phyloP scores from a whole-genome alignment of 1,139 yeast genomes.

The Geotrichum aggregatum region DNA sequence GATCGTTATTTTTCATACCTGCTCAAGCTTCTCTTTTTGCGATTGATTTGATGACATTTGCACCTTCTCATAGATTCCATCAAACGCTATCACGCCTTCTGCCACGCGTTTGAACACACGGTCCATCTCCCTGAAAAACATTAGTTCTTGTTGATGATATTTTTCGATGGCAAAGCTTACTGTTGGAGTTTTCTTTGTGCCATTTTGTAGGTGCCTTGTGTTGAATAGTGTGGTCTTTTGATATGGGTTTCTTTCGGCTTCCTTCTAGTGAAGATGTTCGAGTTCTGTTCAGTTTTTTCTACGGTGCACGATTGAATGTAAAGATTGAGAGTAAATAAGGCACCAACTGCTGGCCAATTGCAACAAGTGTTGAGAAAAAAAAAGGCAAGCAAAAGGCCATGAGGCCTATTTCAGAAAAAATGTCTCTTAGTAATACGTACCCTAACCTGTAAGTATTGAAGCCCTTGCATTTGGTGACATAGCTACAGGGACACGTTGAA shows the following conservation, averaged over 20 bases:
- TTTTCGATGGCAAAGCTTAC: conserved; percentile 35
- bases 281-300: background rate
- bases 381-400: background rate
- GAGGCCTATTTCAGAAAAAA: background rate
- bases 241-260: no score
- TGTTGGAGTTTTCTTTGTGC: conserved; percentile 66
- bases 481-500: no score
- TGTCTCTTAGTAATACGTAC: background rate
- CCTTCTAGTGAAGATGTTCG: no score
- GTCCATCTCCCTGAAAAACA: conserved; percentile 64
- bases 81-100: conserved; percentile 89
- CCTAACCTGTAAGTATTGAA: conserved; percentile 6
- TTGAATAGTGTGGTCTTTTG: background rate
- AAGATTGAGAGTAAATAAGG: background rate
- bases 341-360: conserved; percentile 6
- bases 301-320: background rate
- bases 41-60: conserved; percentile 77
- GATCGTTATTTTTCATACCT: conserved; percentile 2
- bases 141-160: background rate
- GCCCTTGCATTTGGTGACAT: no score
- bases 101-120: conserved; percentile 90
- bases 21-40: conserved; percentile 88
- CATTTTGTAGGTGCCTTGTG: conserved; percentile 39
- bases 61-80: conserved; percentile 80
- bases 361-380: conserved; percentile 7